phyloP scores from a whole-genome alignment of 495 filamentous ascomycete genomes.

The Hypoxylon rickii region DNA sequence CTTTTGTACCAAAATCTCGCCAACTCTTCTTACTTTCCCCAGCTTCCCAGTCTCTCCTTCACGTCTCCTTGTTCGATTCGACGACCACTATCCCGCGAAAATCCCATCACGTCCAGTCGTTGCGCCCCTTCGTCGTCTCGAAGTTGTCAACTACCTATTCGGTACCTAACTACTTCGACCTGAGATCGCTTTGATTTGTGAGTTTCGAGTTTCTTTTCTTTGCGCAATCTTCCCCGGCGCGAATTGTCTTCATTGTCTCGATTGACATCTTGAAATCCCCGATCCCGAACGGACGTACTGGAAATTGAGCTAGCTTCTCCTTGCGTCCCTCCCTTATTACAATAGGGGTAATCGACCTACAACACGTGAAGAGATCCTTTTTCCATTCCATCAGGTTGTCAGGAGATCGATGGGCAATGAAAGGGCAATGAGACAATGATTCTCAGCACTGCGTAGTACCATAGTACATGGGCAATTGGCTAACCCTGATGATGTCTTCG shows the following conservation, averaged over 20 bases:
- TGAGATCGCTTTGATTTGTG: slow-evolving; percentile 27
- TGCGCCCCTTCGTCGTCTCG: slow-evolving; percentile 28
- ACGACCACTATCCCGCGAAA: slow-evolving; percentile 10
- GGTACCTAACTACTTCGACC: too few species aligned
- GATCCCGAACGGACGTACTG: slow-evolving; percentile 22
- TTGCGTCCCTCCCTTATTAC: slow-evolving; percentile 34
- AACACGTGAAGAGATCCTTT: slow-evolving; percentile 12
- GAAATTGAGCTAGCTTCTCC: slow-evolving; percentile 32
- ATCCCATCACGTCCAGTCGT: slow-evolving; percentile 5
- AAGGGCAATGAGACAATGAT: slow-evolving; percentile 16
- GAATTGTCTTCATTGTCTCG: slow-evolving; percentile 22
- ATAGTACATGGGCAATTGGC: too few species aligned
- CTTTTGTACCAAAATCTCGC: slow-evolving; percentile 23
- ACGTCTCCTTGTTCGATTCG: slow-evolving; percentile 26
- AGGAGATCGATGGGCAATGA: slow-evolving; percentile 22
- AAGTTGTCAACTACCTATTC: slow-evolving; percentile 9
- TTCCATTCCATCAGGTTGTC: slow-evolving; percentile 6
- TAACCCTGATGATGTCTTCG: slow-evolving; percentile 29
- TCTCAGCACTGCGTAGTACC: too few species aligned
- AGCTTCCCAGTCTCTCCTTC: slow-evolving; percentile 38
- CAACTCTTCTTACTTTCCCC: slow-evolving; percentile 38
- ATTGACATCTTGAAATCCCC: slow-evolving; percentile 19
- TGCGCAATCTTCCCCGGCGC: slow-evolving; percentile 1
- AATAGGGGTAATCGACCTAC: slow-evolving; percentile 27
- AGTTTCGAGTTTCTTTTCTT: slow-evolving; percentile 17